Evolutionary conservation across 352 stramenopile genomes (phyloP).

Genomic region (Stephanocyclus meneghinianus): DNA sequence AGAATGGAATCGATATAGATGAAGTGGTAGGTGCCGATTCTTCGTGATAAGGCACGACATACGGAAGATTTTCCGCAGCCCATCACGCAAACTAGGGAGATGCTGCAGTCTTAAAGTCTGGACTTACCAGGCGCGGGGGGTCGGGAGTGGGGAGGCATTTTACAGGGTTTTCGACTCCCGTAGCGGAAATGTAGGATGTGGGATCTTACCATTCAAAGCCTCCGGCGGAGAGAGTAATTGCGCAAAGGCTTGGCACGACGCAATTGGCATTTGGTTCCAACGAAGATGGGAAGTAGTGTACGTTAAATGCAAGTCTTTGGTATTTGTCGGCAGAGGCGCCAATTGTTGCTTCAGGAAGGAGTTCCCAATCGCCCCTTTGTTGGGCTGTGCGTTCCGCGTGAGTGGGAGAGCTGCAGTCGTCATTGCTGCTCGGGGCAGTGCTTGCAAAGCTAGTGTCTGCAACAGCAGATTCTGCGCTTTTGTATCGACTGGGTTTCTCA

Average conservation of each 20-base stretch:
- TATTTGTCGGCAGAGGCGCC: slow-evolving; percentile 12
- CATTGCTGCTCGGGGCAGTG: not conserved
- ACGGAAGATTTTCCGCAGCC: slow-evolving; percentile 78
- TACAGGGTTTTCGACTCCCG: slow-evolving; percentile 80
- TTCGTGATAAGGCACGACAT: slow-evolving; percentile 67
- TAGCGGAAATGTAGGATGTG: slow-evolving; percentile 59
- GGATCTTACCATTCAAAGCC: slow-evolving; percentile 83
- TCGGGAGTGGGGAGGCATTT: slow-evolving; percentile 68
- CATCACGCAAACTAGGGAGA: slow-evolving; percentile 86
- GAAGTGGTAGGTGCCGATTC: slow-evolving; percentile 84
- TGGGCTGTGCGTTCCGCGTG: not conserved
- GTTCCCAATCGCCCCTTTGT: not conserved
- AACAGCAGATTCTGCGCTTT: not conserved
- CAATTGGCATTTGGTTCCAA: slow-evolving; percentile 36
- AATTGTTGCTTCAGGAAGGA: not conserved
- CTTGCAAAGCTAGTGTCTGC: not conserved
- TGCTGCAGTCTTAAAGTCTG: slow-evolving; percentile 72
- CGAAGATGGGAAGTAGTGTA: slow-evolving; percentile 20
- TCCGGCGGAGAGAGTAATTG: slow-evolving; percentile 38
- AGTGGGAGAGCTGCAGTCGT: not conserved
- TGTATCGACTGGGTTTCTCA: slow-evolving; percentile 11
- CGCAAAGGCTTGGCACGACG: not conserved
- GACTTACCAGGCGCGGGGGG: slow-evolving; percentile 68
- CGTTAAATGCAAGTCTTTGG: slow-evolving; percentile 2
- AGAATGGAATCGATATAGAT: slow-evolving; percentile 82